These are phyloP conservation scores for Aphanomyces euteiches DNA, from an alignment of 352 stramenopile species.

Conservation along the genomic window DNA sequence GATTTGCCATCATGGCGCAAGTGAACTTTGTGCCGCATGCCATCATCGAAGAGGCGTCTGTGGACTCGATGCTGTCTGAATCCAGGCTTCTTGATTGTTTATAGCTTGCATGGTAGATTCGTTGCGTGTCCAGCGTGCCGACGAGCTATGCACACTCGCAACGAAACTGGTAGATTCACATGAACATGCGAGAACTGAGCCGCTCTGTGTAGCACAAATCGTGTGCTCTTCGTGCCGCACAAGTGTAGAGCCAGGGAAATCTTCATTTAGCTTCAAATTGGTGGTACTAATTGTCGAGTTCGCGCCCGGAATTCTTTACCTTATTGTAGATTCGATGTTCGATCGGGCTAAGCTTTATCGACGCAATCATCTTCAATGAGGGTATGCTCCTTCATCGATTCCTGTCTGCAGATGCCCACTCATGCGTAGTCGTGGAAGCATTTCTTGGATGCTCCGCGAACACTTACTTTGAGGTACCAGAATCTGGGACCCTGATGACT, in stretches of 20 bases:
- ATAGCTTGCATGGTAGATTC: background rate
- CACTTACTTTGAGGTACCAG: constrained; percentile 3
- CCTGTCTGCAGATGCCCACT: background rate
- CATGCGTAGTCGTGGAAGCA: constrained; percentile 12
- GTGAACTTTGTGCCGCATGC: constrained; percentile 23
- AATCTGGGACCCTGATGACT: background rate
- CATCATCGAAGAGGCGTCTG: constrained; percentile 4
- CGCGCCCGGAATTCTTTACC: background rate
- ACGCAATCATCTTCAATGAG: constrained; percentile 23
- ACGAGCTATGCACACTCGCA: constrained; percentile 4
- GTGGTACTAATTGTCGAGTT: background rate
- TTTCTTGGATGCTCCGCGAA: constrained; percentile 8
- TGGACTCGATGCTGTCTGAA: constrained; percentile 19
- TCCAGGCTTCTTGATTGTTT: background rate
- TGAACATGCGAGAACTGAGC: too few relatives aligned
- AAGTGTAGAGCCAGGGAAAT: background rate
- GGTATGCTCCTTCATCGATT: background rate
- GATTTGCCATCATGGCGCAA: background rate
- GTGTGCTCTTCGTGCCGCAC: too few relatives aligned
- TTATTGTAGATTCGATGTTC: background rate
- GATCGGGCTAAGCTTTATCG: constrained; percentile 8
- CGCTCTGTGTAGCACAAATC: too few relatives aligned
- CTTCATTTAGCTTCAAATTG: constrained; percentile 15
- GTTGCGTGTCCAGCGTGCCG: constrained; percentile 6
- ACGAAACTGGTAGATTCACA: background rate